Conservation (phyloP, 371 early-diverging fungal genomes). For the Rhizomucor pusillus region DNA sequence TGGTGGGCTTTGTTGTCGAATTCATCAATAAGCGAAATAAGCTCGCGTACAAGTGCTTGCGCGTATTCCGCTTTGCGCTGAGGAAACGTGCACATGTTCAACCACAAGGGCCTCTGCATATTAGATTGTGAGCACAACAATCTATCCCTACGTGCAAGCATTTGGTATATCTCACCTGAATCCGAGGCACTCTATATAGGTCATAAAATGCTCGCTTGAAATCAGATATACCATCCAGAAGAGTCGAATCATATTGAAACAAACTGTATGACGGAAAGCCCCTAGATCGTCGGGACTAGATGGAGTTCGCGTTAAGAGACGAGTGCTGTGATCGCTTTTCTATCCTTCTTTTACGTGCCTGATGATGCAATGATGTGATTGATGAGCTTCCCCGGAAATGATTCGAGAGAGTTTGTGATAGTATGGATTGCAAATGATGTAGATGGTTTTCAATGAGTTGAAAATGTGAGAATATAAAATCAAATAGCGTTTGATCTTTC, state of each 20-base stretch:
- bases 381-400: constrained; percentile 24
- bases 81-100: constrained; percentile 66
- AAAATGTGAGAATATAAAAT: constrained; percentile 67
- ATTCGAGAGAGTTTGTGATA: constrained; percentile 45
- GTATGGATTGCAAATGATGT: constrained; percentile 58
- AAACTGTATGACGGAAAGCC: constrained; percentile 30
- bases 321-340: not conserved
- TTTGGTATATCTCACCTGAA: constrained; percentile 44
- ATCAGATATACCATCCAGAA: constrained; percentile 47
- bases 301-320: not conserved
- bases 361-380: not conserved
- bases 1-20: constrained; percentile 38
- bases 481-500: constrained; percentile 48
- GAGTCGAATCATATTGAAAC: constrained; percentile 51
- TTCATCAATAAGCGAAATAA: constrained; percentile 46
- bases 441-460: constrained; percentile 60
- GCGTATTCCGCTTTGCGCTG: constrained; percentile 47
- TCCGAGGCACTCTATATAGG: constrained; percentile 57
- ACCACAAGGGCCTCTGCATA: constrained; percentile 64
- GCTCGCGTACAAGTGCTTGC: constrained; percentile 47
- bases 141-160: not conserved
- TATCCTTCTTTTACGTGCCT: not conserved
- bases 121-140: not conserved
- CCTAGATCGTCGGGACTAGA: constrained; percentile 19
- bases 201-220: constrained; percentile 53